Percentiles rank a stretch among this genome's conserved stretches.
Evolutionary conservation across 2,329 filamentous ascomycete species (phyloP).

Genomic region (Rutstroemia sp.): DNA sequence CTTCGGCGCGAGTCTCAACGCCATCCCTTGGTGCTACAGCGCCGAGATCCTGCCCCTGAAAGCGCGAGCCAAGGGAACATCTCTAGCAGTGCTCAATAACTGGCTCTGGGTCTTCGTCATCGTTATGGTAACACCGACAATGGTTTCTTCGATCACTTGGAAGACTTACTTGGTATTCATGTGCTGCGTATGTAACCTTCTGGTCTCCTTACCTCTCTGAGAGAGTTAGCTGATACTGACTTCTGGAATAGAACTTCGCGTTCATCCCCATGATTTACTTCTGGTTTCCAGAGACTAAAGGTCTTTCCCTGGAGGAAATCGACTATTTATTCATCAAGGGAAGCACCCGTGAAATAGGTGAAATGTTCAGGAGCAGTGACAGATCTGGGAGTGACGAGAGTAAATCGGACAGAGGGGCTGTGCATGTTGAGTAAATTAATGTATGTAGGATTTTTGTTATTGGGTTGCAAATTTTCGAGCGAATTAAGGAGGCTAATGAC

Average conservation of each 20-base stretch:
- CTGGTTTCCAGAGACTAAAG: neutral
- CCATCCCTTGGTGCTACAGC: neutral
- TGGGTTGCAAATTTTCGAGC: too few relatives aligned
- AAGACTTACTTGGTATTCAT: neutral
- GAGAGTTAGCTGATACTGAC: neutral
- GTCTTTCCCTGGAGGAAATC: neutral
- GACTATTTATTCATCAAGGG: neutral
- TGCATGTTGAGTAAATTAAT: neutral
- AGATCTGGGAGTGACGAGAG: neutral
- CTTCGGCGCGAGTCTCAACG: neutral
- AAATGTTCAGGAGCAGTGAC: neutral
- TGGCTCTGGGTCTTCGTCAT: neutral
- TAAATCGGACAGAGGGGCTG: neutral
- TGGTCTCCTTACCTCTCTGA: neutral
- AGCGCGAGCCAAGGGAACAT: neutral
- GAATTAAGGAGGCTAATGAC: too few relatives aligned
- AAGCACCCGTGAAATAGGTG: neutral
- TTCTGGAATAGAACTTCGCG: neutral
- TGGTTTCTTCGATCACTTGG: neutral
- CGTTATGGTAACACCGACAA: neutral
- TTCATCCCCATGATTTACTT: neutral
- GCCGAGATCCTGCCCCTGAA: neutral
- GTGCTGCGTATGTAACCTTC: neutral
- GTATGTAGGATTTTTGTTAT: too few relatives aligned
- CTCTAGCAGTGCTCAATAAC: neutral